These are phyloP conservation scores for Tricharina praecox DNA, from an alignment of 495 filamentous ascomycete genomes.

Conservation along the genomic window DNA sequence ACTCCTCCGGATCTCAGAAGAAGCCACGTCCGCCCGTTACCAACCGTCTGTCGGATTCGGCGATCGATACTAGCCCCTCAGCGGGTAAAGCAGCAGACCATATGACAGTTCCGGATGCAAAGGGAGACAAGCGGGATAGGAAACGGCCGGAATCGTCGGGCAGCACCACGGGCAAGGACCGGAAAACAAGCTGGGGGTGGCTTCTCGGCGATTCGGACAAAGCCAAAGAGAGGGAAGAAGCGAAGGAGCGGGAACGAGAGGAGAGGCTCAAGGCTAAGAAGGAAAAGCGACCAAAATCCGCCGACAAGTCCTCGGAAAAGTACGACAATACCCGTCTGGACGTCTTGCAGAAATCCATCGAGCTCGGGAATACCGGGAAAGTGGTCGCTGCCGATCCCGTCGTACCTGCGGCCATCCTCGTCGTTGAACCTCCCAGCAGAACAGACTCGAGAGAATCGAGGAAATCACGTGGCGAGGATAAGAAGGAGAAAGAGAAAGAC, in stretches of 20 bases:
- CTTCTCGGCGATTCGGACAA: slow-evolving; percentile 36
- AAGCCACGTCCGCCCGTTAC: neutral
- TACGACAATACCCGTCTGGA: slow-evolving; percentile 53
- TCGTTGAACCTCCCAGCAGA: too few relatives aligned
- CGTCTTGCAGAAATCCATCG: slow-evolving; percentile 64
- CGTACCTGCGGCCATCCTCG: neutral
- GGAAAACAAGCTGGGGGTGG: slow-evolving; percentile 84
- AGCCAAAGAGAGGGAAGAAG: slow-evolving; percentile 53
- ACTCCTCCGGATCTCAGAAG: neutral
- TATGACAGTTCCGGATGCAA: slow-evolving; percentile 12
- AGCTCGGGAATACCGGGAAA: slow-evolving; percentile 34
- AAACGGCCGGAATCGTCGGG: slow-evolving; percentile 37
- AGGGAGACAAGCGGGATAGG: slow-evolving; percentile 36
- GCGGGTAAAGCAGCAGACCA: slow-evolving; percentile 2
- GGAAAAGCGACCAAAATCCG: slow-evolving; percentile 34
- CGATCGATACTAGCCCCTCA: neutral
- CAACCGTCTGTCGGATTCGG: neutral
- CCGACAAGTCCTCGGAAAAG: slow-evolving; percentile 38
- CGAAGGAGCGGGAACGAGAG: slow-evolving; percentile 43
- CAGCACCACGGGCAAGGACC: slow-evolving; percentile 33
- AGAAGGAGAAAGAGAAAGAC: slow-evolving; percentile 71
- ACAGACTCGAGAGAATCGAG: slow-evolving; percentile 40
- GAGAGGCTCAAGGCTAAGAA: slow-evolving; percentile 45
- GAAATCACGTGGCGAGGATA: slow-evolving; percentile 51
- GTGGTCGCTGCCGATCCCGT: slow-evolving; percentile 23